Evolutionary conservation across 2,329 filamentous ascomycete species (phyloP).

Genomic region (Colletotrichum chlorophyti): DNA sequence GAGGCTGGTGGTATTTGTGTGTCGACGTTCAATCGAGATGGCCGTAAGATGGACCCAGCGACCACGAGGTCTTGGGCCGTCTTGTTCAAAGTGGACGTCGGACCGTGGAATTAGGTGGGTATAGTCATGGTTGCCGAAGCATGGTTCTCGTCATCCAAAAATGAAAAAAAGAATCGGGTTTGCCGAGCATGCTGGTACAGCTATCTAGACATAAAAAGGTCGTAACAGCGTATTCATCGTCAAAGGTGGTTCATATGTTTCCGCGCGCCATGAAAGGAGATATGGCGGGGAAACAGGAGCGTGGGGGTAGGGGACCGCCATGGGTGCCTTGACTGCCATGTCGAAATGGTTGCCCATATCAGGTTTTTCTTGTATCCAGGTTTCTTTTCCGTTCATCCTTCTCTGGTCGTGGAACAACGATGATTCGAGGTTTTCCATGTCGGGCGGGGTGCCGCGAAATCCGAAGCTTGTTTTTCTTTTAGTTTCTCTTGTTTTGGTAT

Average conservation of each 20-base stretch:
- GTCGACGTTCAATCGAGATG: constrained; percentile 13
- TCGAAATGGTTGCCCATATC: constrained; percentile 49
- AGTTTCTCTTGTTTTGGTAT: too few relatives aligned
- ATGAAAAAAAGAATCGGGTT: constrained; percentile 19
- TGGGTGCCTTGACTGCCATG: constrained; percentile 40
- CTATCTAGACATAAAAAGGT: constrained; percentile 53
- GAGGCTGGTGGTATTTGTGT: constrained; percentile 4
- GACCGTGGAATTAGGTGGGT: constrained; percentile 44
- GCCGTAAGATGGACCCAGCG: background rate
- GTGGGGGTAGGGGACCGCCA: constrained; percentile 38
- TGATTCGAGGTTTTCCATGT: constrained; percentile 24
- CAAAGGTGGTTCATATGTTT: constrained; percentile 38
- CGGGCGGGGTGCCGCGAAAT: constrained; percentile 24
- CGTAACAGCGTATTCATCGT: constrained; percentile 54
- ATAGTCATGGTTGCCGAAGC: constrained; percentile 46
- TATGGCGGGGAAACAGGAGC: constrained; percentile 30
- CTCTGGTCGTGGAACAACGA: constrained; percentile 41
- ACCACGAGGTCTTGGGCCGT: constrained; percentile 6
- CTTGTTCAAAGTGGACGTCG: constrained; percentile 9
- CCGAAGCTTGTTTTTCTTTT: constrained; percentile 7
- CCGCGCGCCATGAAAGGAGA: constrained; percentile 26
- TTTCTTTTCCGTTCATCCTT: constrained; percentile 43
- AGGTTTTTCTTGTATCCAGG: constrained; percentile 48
- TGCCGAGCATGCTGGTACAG: constrained; percentile 40
- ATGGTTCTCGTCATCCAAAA: constrained; percentile 30